Evolutionary conservation across 805 yeast species (phyloP), one percentile per base, ranked within the genome.

Genomic region (Saccharomycopsis fibuligera): DNA sequence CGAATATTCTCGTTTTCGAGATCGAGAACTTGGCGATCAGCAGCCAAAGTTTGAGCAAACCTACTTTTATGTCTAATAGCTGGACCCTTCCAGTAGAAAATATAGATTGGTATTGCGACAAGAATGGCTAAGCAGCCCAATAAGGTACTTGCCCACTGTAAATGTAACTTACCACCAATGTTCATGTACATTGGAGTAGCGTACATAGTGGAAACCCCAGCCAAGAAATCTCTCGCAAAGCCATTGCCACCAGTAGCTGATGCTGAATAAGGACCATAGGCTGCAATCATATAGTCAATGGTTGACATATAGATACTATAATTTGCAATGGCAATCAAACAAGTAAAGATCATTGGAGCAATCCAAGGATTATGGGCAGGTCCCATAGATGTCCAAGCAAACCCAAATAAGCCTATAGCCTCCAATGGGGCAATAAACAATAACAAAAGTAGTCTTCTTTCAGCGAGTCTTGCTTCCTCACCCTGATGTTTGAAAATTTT

Each of bases 241-340:
- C 44, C 44, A 19, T 41, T 41, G 12, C 44, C 44, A 16, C 44
- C 44, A n/a, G 44, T 41, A 8, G 44, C 44, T 23, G 44, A 41
- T 12, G 44, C 44, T 23, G 44, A 41, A 41, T 23, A 41, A 6
- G 33, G 35, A n/a, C 44, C 44, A 23, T 41, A 41, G 14, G 44
- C 44, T 23, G 44, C 44, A 41, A 41, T 41, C 44, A 41, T 41
- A 16, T 41, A 41, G 44, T 41, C 44, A n/a, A 41, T 41, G 44
- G 44, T 41, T 10, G 44, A 8, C 44, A 41, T 41, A 41, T 41
- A 41, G 14, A 41, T 41, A 16, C 44, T 41, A 41, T 25, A 41
- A 29, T 41, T 41, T 21, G 44, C 44, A 41, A 41, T 41, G 31
- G 35, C 44, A 9, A 41, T 41, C 44, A 41, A 41, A 16, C 17